phyloP scores from a whole-genome alignment of 345 rosid species.

The Lepidium sativum region DNA sequence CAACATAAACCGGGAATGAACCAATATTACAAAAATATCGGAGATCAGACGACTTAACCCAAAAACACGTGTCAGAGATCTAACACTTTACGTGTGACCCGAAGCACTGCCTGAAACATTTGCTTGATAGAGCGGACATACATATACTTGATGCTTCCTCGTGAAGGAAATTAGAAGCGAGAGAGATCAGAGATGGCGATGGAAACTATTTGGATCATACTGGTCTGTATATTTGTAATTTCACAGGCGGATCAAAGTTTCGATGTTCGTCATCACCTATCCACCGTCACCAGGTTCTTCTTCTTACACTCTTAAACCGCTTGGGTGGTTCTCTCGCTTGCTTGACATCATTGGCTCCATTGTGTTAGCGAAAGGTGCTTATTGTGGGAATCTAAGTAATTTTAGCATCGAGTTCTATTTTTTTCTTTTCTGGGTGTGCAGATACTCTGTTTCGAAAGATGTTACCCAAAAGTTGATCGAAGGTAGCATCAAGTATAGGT shows the following conservation, averaged over 20 bases:
- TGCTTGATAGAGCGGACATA: neutral
- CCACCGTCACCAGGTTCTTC: conserved; percentile 57
- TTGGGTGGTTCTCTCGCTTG: neutral
- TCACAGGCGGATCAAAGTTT: conserved; percentile 40
- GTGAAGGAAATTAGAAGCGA: conserved; percentile 1
- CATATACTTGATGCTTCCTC: neutral
- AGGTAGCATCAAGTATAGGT: no score
- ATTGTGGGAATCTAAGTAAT: neutral
- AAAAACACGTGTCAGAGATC: no score
- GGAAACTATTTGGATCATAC: conserved; percentile 13
- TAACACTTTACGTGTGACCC: neutral
- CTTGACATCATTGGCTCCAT: neutral
- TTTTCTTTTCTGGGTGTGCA: conserved; percentile 23
- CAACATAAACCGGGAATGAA: no score
- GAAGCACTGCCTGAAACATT: neutral
- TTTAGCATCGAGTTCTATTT: neutral
- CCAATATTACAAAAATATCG: no score
- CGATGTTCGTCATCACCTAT: conserved; percentile 63
- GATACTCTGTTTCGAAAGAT: conserved; percentile 59
- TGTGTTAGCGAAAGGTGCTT: neutral
- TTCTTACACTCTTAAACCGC: neutral
- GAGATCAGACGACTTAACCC: no score
- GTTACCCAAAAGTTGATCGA: conserved; percentile 28
- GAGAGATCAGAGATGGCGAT: conserved; percentile 22
- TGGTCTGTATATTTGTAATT: conserved; percentile 14